Evolutionary conservation across 2,329 filamentous ascomycete genomes (phyloP).

Genomic region (Orbilia brochopaga): DNA sequence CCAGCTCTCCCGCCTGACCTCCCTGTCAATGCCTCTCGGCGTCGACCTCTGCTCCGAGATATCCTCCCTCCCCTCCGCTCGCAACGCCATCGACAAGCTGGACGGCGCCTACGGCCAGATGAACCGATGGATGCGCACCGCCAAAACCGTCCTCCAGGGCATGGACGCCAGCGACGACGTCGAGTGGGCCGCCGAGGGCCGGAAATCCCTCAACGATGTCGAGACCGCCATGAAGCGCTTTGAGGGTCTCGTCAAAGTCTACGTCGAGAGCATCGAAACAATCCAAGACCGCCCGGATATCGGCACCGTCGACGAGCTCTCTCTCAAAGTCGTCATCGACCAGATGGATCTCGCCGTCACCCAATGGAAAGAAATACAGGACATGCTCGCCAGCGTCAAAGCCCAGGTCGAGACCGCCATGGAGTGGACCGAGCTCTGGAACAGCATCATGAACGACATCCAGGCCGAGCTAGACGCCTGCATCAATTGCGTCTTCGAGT

Average conservation of each 20-base stretch:
- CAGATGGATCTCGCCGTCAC: slow-evolving; percentile 88
- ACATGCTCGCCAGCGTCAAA: slow-evolving; percentile 78
- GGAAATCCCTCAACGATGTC: slow-evolving; percentile 76
- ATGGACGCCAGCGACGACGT: slow-evolving; percentile 96
- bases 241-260: slow-evolving; percentile 87
- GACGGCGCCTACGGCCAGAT: slow-evolving; percentile 91
- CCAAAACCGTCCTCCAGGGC: slow-evolving; percentile 83
- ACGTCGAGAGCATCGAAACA: slow-evolving; percentile 90
- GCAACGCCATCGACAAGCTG: slow-evolving; percentile 80
- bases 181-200: slow-evolving; percentile 92
- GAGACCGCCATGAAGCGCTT: slow-evolving; percentile 80
- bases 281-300: slow-evolving; percentile 82
- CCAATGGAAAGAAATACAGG: slow-evolving; percentile 83
- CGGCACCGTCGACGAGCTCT: slow-evolving; percentile 70
- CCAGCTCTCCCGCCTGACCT: slow-evolving; percentile 89
- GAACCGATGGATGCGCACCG: slow-evolving; percentile 89
- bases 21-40: slow-evolving; percentile 85
- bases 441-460: slow-evolving; percentile 89
- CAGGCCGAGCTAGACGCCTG: slow-evolving; percentile 78
- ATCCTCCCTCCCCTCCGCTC: slow-evolving; percentile 80
- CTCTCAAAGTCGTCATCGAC: slow-evolving; percentile 75
- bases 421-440: slow-evolving; percentile 99
- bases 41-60: slow-evolving; percentile 82
- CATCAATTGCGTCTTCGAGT: slow-evolving; percentile 78
- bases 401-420: slow-evolving; percentile 93